These are phyloP conservation scores for Ceratocystis variospora DNA, from an alignment of 2,329 filamentous ascomycete genomes.

Conservation along the genomic window DNA sequence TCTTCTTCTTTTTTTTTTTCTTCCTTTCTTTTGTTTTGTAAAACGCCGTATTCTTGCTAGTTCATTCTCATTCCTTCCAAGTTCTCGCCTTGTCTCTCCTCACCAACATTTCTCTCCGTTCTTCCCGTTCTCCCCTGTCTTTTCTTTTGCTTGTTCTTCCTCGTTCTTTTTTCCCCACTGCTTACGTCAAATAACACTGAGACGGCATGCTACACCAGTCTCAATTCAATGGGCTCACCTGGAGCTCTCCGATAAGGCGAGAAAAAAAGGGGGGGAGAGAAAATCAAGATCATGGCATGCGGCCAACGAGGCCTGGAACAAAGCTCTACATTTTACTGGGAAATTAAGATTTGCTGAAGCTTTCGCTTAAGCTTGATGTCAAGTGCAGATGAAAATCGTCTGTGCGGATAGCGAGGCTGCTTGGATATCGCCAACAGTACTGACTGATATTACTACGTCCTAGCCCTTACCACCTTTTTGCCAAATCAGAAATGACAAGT, in stretches of 20 bases:
- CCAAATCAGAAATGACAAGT: background rate
- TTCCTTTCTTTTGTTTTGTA: too few relatives aligned
- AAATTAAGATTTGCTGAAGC: conserved; percentile 6
- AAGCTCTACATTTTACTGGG: background rate
- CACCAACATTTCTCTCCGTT: background rate
- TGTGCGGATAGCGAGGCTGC: background rate
- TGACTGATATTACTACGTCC: background rate
- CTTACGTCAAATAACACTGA: background rate
- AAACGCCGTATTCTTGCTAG: background rate
- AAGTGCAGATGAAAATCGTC: conserved; percentile 14
- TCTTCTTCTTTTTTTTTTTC: too few relatives aligned
- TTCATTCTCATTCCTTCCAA: background rate
- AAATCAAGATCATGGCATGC: background rate
- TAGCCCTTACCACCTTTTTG: background rate
- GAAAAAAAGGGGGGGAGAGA: background rate
- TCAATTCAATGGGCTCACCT: background rate
- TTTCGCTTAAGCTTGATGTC: conserved; percentile 7
- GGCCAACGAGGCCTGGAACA: background rate
- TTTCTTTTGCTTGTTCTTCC: background rate
- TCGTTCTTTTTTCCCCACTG: background rate
- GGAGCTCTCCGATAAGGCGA: background rate
- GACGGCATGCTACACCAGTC: background rate
- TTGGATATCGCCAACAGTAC: background rate
- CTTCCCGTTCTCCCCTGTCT: too few relatives aligned
- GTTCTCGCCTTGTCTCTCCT: background rate